phyloP scores from a whole-genome alignment of 208 protist genomes.

The Porcisia deanei region DNA sequence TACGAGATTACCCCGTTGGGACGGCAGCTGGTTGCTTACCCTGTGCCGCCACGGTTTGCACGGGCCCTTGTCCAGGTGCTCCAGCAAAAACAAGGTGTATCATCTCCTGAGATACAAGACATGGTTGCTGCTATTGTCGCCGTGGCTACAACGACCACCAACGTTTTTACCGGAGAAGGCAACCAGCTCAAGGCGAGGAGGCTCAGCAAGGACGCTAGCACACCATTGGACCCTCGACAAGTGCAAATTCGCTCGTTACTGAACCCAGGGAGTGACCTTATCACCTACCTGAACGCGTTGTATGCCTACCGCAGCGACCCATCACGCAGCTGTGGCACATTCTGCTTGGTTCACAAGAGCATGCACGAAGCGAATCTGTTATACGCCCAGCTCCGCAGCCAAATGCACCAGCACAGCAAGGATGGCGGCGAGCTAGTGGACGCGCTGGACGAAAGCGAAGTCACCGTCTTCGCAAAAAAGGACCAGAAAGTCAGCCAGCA shows the following conservation, averaged over 20 bases:
- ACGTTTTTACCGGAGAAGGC: constrained; percentile 84
- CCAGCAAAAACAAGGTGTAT: constrained; percentile 19
- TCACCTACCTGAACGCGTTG: constrained; percentile 83
- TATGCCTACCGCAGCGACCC: constrained; percentile 49
- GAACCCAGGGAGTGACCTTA: constrained; percentile 83
- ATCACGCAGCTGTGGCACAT: constrained; percentile 40
- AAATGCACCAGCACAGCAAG: constrained; percentile 29
- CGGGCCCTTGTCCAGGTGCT: constrained; percentile 69
- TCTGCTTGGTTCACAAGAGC: constrained; percentile 88
- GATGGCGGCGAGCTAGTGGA: constrained; percentile 55
- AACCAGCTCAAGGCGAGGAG: constrained; percentile 74
- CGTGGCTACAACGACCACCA: constrained; percentile 74
- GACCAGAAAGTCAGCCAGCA: neutral
- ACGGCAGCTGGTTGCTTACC: constrained; percentile 67
- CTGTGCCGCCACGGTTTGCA: constrained; percentile 85
- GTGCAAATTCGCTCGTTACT: constrained; percentile 56
- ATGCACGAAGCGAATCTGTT: constrained; percentile 77
- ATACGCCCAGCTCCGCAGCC: constrained; percentile 55
- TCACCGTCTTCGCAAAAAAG: constrained; percentile 13
- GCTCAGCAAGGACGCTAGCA: constrained; percentile 32
- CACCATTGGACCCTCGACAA: constrained; percentile 41
- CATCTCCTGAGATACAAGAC: constrained; percentile 15
- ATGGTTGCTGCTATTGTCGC: constrained; percentile 67
- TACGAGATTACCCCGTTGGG: constrained; percentile 75
- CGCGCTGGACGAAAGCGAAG: constrained; percentile 67